phyloP scores from a whole-genome alignment of 1,284 basidiomycete species.

The Tilletia setariae region DNA sequence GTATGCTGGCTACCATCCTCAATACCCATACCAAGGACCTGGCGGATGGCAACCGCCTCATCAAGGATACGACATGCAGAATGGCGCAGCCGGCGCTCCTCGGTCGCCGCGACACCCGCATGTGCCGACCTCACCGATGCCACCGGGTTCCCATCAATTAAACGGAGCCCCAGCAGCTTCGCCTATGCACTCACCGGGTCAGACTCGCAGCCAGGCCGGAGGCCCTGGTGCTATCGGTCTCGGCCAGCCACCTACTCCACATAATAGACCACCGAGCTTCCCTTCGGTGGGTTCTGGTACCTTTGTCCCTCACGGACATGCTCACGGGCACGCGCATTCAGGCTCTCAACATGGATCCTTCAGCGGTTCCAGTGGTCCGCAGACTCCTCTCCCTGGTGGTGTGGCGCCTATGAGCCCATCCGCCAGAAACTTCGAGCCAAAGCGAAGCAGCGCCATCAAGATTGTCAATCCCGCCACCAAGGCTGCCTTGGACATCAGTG shows the following conservation, averaged over 20 bases:
- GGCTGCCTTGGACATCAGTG: constrained; percentile 45
- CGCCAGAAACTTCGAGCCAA: constrained; percentile 52
- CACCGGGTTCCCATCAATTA: constrained; percentile 10
- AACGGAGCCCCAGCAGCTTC: constrained; percentile 15
- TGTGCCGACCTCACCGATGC: constrained; percentile 41
- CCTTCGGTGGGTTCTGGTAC: constrained; percentile 1
- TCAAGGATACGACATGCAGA: constrained; percentile 37
- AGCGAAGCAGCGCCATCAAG: constrained; percentile 50
- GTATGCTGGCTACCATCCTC: constrained; percentile 31
- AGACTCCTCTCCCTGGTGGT: not conserved
- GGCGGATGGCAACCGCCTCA: constrained; percentile 30
- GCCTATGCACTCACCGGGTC: constrained; percentile 15
- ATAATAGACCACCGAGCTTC: constrained; percentile 4
- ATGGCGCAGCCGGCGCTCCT: constrained; percentile 25
- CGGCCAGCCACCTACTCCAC: constrained; percentile 17
- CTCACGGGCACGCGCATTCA: constrained; percentile 1
- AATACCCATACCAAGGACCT: constrained; percentile 39
- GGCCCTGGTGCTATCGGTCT: constrained; percentile 15
- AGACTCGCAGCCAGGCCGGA: constrained; percentile 6
- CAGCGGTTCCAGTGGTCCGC: constrained; percentile 14
- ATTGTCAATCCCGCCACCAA: constrained; percentile 55
- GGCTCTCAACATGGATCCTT: constrained; percentile 28
- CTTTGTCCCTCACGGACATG: not conserved
- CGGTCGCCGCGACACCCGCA: constrained; percentile 44
- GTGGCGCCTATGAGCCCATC: constrained; percentile 49